Evolutionary conservation across 2,329 filamentous ascomycete species (phyloP), one percentile per base, ranked within the genome.

Genomic region (Myriosclerotinia scirpicola): DNA sequence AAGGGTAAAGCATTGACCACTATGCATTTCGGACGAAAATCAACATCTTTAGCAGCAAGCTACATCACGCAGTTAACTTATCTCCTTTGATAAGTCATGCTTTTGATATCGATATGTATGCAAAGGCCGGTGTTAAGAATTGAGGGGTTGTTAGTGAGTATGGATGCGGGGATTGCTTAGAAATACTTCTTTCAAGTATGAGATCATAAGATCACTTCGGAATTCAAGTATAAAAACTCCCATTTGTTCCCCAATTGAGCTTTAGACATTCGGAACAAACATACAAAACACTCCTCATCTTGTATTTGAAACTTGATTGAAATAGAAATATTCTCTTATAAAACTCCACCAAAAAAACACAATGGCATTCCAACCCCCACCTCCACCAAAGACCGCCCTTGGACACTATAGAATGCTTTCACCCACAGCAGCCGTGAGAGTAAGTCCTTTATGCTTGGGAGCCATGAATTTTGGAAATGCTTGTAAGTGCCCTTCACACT

Each of bases 381-480:
- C 69, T 22, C 82, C 86, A 36, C 82, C 86, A 36, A 81, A 84
- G 76, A 87, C 87, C 67, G 83, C 85, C 65, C 77, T 91, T 70
- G 87, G 81, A 68, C 83, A 86, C 64, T 89, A 90, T 72, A 86
- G 88, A 8, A 77, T 91, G 55, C 82, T 92, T 15, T 85, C 88
- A 1, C 87, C 88, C 12, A 85, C 82, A 0, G 89, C 90, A 2
- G 82, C 84, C 0, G 81, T 91, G 30, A 81, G 87, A 42, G 88
- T 91, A n/a, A 88, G 85, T 69, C 88, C 88, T 5, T 76, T 91
- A 0, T 86, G 84, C 54, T 81, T 92, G 2, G 89, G 87, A 14
- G 80, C 80, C 63, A 89, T 89, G 86, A 87, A 84, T 76, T 86
- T 90, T 77, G 87, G 87, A 54, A 78, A 85, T 66, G 79, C 81